A percentile compares a stretch with the other conserved stretches of the same genome.
Conservation (phyloP, 2,329 filamentous ascomycete species). For the Nectriaceae sp. region DNA sequence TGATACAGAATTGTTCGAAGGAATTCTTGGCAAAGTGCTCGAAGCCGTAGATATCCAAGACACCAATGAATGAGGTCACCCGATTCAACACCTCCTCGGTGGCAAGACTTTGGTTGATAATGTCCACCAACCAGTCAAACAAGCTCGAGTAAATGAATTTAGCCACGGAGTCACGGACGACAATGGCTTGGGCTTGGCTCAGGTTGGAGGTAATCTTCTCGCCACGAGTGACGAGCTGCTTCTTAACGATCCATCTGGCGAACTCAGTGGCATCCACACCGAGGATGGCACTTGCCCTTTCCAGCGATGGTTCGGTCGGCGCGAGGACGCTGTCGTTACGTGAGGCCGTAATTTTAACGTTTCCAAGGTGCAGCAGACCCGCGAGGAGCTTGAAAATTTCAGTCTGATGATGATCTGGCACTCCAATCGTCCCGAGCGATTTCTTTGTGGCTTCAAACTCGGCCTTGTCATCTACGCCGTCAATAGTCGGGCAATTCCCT, state of each 20-base stretch:
- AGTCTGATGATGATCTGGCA: conserved; percentile 70
- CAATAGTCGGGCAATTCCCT: conserved; percentile 85
- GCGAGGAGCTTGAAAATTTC: conserved; percentile 90
- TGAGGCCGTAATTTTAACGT: conserved; percentile 92
- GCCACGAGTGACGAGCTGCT: conserved; percentile 92
- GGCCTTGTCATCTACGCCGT: conserved; percentile 92
- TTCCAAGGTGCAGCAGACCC: conserved; percentile 89
- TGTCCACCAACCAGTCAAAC: conserved; percentile 99
- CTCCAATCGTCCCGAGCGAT: conserved; percentile 86
- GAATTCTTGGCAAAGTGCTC: conserved; percentile 99
- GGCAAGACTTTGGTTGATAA: conserved; percentile 88
- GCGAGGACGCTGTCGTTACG: conserved; percentile 84
- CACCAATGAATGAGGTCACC: conserved; percentile 91
- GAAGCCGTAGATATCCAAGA: conserved; percentile 98
- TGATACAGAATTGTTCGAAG: conserved; percentile 99
- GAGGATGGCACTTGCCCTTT: conserved; percentile 79
- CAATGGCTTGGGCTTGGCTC: conserved; percentile 87
- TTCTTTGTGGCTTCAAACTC: conserved; percentile 89
- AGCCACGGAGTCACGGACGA: conserved; percentile 95
- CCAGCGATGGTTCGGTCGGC: conserved; percentile 77
- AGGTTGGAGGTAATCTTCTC: conserved; percentile 98
- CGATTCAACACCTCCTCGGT: conserved; percentile 82
- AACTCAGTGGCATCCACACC: conserved; percentile 87
- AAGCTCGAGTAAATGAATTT: conserved; percentile 98
- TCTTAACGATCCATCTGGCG: conserved; percentile 98